Percentiles rank a stretch among this genome's conserved stretches.
These are phyloP conservation scores for Myriosclerotinia scirpicola DNA, from an alignment of 2,329 filamentous ascomycete species.

Conservation along the genomic window DNA sequence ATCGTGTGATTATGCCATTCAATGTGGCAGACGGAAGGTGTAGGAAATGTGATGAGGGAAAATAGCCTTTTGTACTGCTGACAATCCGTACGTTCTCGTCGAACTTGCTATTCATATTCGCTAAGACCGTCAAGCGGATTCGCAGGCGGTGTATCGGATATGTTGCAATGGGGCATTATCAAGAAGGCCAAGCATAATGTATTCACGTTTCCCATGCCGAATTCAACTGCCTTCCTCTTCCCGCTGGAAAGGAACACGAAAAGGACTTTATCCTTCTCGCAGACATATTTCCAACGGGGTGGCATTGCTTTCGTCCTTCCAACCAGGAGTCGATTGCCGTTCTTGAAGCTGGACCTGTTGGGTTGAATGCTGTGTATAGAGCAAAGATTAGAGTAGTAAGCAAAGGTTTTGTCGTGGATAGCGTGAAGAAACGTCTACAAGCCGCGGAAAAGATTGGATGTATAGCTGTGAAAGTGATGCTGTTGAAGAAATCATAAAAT, in stretches of 20 bases:
- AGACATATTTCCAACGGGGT: constrained; percentile 53
- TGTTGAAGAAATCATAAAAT: constrained; percentile 59
- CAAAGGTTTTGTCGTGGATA: constrained; percentile 62
- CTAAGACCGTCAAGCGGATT: constrained; percentile 45
- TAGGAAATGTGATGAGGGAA: constrained; percentile 79
- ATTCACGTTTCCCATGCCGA: constrained; percentile 65
- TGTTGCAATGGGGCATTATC: constrained; percentile 58
- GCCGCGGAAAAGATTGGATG: constrained; percentile 62
- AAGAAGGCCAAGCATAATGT: constrained; percentile 72
- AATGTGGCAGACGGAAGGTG: constrained; percentile 77
- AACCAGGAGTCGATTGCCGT: constrained; percentile 59
- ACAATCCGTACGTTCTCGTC: constrained; percentile 48
- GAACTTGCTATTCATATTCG: not conserved
- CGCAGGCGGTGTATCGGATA: constrained; percentile 60
- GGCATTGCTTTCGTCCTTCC: constrained; percentile 60
- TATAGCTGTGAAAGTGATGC: constrained; percentile 57
- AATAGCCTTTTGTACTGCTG: constrained; percentile 74
- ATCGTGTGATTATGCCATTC: constrained; percentile 80
- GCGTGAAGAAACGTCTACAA: constrained; percentile 57
- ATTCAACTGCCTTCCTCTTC: constrained; percentile 63
- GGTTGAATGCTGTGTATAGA: constrained; percentile 65
- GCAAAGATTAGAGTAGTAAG: constrained; percentile 60
- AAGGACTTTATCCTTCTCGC: constrained; percentile 57
- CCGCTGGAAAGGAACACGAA: constrained; percentile 64
- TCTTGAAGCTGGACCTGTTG: constrained; percentile 64